Percentiles rank a stretch among this genome's conserved stretches.
phyloP scores from a whole-genome alignment of 768 basidiomycete species.

The Lentinula aciculospora region DNA sequence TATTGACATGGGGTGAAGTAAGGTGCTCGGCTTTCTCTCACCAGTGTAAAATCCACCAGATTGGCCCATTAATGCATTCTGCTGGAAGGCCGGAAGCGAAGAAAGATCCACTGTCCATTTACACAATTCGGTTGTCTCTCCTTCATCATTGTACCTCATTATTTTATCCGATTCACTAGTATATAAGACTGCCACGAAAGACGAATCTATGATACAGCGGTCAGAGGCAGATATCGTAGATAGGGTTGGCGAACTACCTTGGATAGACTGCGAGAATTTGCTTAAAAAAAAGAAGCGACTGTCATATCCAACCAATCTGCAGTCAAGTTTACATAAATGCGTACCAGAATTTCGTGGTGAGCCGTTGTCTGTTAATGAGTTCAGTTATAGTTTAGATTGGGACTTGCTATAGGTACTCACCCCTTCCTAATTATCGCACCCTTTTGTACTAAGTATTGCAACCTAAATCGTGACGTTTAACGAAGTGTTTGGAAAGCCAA shows the following conservation, averaged over 20 bases:
- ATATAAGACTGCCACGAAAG: slow-evolving; percentile 79
- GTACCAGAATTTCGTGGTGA: slow-evolving; percentile 10
- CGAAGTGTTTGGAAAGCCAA: slow-evolving; percentile 10
- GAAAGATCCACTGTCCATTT: slow-evolving; percentile 86
- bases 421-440: slow-evolving; percentile 84
- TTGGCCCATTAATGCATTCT: slow-evolving; percentile 54
- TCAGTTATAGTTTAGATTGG: not conserved
- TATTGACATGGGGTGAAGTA: not conserved
- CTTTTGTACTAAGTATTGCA: slow-evolving; percentile 85
- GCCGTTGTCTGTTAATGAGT: not conserved
- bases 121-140: slow-evolving; percentile 68
- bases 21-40: slow-evolving; percentile 21
- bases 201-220: slow-evolving; percentile 46
- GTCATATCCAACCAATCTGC: no score
- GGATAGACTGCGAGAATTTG: slow-evolving; percentile 61
- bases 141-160: slow-evolving; percentile 85
- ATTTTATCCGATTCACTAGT: slow-evolving; percentile 70
- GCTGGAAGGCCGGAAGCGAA: slow-evolving; percentile 72
- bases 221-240: not conserved
- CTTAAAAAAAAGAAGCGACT: slow-evolving; percentile 33
- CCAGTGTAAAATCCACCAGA: slow-evolving; percentile 76
- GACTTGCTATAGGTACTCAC: slow-evolving; percentile 31
- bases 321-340: not conserved
- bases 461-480: slow-evolving; percentile 31
- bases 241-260: slow-evolving; percentile 26